Evolutionary conservation across 2,329 filamentous ascomycete species (phyloP), one percentile per base, ranked within the genome.

Genomic region (Clarireedia homoeocarpa): DNA sequence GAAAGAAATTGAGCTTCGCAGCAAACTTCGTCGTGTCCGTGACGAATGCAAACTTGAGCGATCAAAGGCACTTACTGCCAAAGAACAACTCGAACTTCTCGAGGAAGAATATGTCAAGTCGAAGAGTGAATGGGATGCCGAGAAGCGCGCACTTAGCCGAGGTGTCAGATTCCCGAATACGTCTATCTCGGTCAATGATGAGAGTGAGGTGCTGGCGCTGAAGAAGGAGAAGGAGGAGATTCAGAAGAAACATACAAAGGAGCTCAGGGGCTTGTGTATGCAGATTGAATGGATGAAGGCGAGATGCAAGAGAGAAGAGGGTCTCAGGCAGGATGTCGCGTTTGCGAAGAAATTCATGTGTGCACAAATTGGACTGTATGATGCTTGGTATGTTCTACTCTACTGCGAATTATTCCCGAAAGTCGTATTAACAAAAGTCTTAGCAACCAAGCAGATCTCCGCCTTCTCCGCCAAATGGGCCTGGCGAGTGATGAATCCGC

Each of bases 281-380:
- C 91, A 97, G 73, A 92, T 97, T 69, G 82, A 91, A 66, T 97
- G 89, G 84, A 83, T 97, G 70, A 84, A 91, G 65, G 89, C 89
- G 2, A 83, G 86, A 52, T 88, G 88, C 74, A 80, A 83, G 68
- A 82, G 94, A 34, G 92, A 96, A 72, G 83, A 89, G 63, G 82
- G 81, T 51, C 85, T 97, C 72, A 81, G 94, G 44, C 79, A 81
- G 60, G 89, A 91, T 66, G 81, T 92, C 34, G 88, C 88, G 7
- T 95, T 86, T 73, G 89, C 89, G 61, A 99, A 99, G 78, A 83
- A 81, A 63, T 91, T 89, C 71, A 82, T 96, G 73, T 73, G 85
- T 65, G 77, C 89, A 70, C 84, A 90, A 71, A 82, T 95, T 53
- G 84, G 91, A 64, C 83, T 95, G 66, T 91, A 90, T 65, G 86